Conservation (phyloP, 1,284 basidiomycete genomes). For the Sphaerobolus stellatus region DNA sequence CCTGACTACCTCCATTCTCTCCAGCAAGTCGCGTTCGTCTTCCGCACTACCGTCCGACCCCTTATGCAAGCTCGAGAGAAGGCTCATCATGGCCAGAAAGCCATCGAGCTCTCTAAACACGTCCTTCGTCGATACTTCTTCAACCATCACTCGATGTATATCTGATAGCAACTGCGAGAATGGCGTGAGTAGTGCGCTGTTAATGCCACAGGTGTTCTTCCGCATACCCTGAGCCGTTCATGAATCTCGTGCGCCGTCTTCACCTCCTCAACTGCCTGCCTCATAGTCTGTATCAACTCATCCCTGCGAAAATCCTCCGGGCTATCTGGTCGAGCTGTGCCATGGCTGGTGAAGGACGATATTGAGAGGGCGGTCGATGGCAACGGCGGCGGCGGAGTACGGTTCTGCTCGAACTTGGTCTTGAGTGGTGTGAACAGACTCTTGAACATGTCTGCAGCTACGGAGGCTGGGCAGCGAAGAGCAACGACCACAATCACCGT, state of each 20-base stretch:
- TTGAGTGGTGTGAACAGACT: slow-evolving; percentile 51
- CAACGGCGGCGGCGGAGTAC: slow-evolving; percentile 12
- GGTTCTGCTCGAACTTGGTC: slow-evolving; percentile 46
- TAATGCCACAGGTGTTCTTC: background rate
- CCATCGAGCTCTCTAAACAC: slow-evolving; percentile 79
- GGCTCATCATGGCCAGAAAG: slow-evolving; percentile 68
- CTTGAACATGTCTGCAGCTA: slow-evolving; percentile 46
- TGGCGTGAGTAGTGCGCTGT: slow-evolving; percentile 14
- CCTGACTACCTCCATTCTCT: slow-evolving; percentile 53
- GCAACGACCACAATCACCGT: too few species aligned
- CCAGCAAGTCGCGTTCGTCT: slow-evolving; percentile 42
- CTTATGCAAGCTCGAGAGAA: slow-evolving; percentile 57
- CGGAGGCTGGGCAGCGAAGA: too few species aligned
- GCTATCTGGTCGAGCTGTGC: slow-evolving; percentile 43
- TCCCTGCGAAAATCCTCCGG: slow-evolving; percentile 73
- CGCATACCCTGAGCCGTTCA: slow-evolving; percentile 52
- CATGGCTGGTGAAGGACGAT: slow-evolving; percentile 28
- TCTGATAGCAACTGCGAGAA: slow-evolving; percentile 53
- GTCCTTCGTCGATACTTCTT: slow-evolving; percentile 63
- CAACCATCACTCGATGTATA: slow-evolving; percentile 58
- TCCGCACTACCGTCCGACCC: slow-evolving; percentile 38
- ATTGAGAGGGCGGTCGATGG: slow-evolving; percentile 16
- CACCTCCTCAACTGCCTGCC: slow-evolving; percentile 62
- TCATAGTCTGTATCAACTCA: slow-evolving; percentile 68
- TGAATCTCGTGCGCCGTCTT: slow-evolving; percentile 50